A percentile compares a stretch with the other conserved stretches of the same genome.
Conservation (phyloP, 306 rosid genomes). For the Albizia julibrissin region DNA sequence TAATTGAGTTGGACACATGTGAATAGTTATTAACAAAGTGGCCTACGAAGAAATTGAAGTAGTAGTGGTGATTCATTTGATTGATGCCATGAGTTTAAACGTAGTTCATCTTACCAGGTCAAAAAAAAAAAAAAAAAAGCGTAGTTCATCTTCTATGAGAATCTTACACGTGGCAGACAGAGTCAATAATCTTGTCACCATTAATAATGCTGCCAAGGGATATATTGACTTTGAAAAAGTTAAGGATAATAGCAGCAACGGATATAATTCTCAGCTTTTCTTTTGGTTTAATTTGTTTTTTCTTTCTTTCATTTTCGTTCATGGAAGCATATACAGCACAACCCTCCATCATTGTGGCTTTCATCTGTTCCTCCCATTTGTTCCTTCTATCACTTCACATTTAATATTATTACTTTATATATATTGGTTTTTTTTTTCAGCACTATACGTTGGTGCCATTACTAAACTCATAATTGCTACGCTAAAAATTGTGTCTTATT, state of each 20-base stretch:
- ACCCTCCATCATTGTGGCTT: neutral
- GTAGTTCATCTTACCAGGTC: neutral
- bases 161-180: constrained; percentile 36
- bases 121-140: too few species aligned
- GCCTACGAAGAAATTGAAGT: neutral
- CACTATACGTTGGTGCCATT: neutral
- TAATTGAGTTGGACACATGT: neutral
- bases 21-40: neutral
- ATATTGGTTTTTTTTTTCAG: neutral
- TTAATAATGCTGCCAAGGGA: constrained; percentile 32
- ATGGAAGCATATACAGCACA: neutral
- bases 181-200: constrained; percentile 37
- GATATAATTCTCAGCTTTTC: neutral
- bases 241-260: constrained; percentile 22
- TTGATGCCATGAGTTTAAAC: constrained; percentile 2
- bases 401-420: neutral
- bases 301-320: neutral
- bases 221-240: constrained; percentile 19
- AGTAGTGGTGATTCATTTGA: neutral
- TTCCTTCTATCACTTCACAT: neutral
- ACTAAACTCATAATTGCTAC: neutral
- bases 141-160: neutral
- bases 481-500: neutral
- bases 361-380: neutral
- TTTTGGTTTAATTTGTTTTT: neutral